Conservation (phyloP, 129 eudicot genomes). For the Helianthus tuberosus region DNA sequence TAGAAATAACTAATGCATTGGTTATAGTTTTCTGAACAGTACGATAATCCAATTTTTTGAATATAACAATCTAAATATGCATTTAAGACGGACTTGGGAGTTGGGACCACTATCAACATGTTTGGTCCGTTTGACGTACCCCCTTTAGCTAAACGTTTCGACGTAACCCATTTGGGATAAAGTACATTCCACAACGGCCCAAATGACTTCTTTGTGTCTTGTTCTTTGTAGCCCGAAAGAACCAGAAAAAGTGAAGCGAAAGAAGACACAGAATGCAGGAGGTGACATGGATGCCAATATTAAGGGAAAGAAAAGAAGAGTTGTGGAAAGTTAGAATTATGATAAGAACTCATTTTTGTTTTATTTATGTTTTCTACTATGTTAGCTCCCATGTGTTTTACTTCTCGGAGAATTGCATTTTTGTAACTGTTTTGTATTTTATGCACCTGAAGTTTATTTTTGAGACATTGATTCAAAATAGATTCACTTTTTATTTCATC, state of each 20-base stretch:
- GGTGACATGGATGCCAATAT: constrained; percentile 19
- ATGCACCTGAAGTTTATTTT: neutral
- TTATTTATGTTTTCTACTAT: constrained; percentile 10
- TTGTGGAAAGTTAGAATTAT: constrained; percentile 11
- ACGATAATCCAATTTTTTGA: neutral
- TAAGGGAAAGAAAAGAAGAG: constrained; percentile 36
- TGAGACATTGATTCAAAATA: neutral
- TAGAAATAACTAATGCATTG: neutral
- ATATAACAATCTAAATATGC: neutral
- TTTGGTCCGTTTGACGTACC: neutral
- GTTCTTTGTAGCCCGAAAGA: constrained; percentile 24
- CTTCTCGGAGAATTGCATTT: neutral
- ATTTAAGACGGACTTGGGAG: neutral
- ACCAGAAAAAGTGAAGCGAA: constrained; percentile 34
- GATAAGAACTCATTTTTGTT: neutral
- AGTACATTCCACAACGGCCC: neutral
- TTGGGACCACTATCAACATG: neutral
- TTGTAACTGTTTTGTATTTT: constrained; percentile 23
- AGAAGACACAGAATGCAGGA: constrained; percentile 18
- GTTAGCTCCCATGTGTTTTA: neutral
- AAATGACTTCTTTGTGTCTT: neutral
- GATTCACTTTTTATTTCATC: neutral
- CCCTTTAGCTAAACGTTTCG: neutral
- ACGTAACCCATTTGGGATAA: neutral
- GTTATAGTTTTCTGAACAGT: neutral